phyloP scores from a whole-genome alignment of 1,284 basidiomycete species.

The Gymnopus androsaceus region DNA sequence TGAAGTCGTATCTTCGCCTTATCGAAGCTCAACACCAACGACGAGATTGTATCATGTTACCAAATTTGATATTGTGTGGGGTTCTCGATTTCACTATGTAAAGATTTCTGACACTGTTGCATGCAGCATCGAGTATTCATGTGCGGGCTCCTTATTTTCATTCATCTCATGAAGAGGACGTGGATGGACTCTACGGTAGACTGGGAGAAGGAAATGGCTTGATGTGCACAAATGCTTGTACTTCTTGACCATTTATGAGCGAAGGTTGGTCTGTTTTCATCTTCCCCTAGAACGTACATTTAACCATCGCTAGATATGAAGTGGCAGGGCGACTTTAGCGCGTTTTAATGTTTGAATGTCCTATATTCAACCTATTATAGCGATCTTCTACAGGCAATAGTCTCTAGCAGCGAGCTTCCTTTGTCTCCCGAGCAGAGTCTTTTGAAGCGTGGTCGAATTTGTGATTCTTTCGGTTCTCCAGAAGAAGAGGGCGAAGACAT shows the following conservation, averaged over 20 bases:
- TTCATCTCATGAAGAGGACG: slow-evolving; percentile 72
- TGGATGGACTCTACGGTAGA: slow-evolving; percentile 53
- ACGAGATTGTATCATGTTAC: background rate
- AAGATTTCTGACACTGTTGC: slow-evolving; percentile 18
- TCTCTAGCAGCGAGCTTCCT: background rate
- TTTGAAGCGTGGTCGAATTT: slow-evolving; percentile 1
- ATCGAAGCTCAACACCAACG: slow-evolving; percentile 5
- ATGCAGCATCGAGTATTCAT: slow-evolving; percentile 22
- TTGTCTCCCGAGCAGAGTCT: background rate
- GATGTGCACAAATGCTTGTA: slow-evolving; percentile 69
- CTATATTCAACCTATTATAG: background rate
- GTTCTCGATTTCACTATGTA: background rate
- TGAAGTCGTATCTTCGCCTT: slow-evolving; percentile 3
- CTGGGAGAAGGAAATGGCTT: slow-evolving; percentile 56
- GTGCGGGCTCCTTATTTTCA: slow-evolving; percentile 60
- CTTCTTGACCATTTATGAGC: slow-evolving; percentile 46
- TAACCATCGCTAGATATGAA: background rate
- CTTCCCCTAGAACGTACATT: background rate
- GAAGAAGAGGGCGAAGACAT: background rate
- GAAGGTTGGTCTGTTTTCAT: slow-evolving; percentile 20
- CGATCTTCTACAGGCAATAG: slow-evolving; percentile 3
- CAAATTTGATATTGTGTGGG: slow-evolving; percentile 3
- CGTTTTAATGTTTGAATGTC: background rate
- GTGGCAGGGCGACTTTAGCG: slow-evolving; percentile 10
- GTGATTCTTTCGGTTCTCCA: background rate